Percentiles rank a stretch among this genome's conserved stretches.
These are phyloP conservation scores for Tilletia walkeri DNA, from an alignment of 1,284 basidiomycete genomes.

Conservation along the genomic window DNA sequence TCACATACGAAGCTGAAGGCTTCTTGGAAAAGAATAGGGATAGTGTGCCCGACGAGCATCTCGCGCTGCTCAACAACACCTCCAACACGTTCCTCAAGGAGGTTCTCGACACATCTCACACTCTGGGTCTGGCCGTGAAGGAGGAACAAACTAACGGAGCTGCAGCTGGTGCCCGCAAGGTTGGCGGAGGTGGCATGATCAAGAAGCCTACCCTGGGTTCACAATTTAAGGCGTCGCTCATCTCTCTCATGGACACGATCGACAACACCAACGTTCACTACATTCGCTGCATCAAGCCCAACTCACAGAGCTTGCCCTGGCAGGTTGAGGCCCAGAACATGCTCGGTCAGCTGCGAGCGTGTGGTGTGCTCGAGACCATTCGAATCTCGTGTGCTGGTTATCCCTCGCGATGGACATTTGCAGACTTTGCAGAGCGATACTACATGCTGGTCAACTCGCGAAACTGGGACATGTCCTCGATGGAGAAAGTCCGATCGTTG, in stretches of 20 bases:
- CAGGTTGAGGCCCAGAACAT: conserved; percentile 95
- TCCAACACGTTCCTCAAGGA: conserved; percentile 92
- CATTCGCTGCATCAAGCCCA: conserved; percentile 99
- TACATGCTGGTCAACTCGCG: conserved; percentile 90
- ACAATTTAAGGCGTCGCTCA: conserved; percentile 94
- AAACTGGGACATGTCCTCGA: conserved; percentile 66
- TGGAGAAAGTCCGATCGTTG: conserved; percentile 67
- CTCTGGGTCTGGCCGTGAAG: conserved; percentile 60
- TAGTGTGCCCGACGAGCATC: conserved; percentile 97
- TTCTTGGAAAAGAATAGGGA: conserved; percentile 99
- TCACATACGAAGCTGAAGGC: conserved; percentile 93
- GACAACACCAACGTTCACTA: conserved; percentile 98
- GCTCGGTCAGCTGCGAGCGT: conserved; percentile 88
- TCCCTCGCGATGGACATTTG: conserved; percentile 97
- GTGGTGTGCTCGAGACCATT: conserved; percentile 98
- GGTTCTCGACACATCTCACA: conserved; percentile 83
- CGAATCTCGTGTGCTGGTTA: conserved; percentile 98
- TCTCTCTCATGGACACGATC: conserved; percentile 94
- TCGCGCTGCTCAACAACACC: conserved; percentile 77
- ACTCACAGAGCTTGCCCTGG: conserved; percentile 95
- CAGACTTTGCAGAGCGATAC: conserved; percentile 98
- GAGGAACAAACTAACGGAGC: conserved; percentile 18
- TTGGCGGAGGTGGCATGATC: conserved; percentile 63
- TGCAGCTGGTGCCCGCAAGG: conserved; percentile 27
- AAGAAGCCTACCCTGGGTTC: conserved; percentile 96